Evolutionary conservation across 2,329 filamentous ascomycete species (phyloP).

Genomic region (Ophiocordyceps robertsii): DNA sequence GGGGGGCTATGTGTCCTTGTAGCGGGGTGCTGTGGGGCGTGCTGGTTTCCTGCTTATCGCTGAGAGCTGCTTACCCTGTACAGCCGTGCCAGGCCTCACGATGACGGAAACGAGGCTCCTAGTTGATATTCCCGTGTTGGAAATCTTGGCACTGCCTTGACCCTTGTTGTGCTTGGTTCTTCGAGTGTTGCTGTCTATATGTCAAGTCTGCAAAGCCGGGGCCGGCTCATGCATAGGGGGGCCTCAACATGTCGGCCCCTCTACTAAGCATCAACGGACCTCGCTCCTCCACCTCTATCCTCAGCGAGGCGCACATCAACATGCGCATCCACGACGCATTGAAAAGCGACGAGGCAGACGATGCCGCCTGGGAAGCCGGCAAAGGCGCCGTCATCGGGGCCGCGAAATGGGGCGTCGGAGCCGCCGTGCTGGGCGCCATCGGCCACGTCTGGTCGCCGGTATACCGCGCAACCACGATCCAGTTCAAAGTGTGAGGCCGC

Average conservation of each 20-base stretch:
- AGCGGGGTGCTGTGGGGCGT: conserved; percentile 5
- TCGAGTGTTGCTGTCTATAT: no score
- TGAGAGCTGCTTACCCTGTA: not conserved
- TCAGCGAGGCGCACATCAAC: conserved; percentile 1
- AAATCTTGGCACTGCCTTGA: no score
- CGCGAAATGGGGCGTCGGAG: conserved; percentile 58
- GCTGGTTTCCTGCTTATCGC: not conserved
- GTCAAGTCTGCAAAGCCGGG: no score
- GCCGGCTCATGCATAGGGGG: no score
- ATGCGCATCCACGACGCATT: conserved; percentile 43
- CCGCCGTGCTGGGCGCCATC: conserved; percentile 45
- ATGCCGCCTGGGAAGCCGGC: conserved; percentile 58
- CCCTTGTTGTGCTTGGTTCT: no score
- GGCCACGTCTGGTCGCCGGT: conserved; percentile 55
- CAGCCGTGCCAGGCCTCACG: not conserved
- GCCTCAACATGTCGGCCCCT: no score
- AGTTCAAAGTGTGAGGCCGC: conserved; percentile 59
- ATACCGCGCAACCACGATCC: conserved; percentile 58
- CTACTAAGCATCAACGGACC: not conserved
- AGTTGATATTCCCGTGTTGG: no score
- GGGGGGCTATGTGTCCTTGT: conserved; percentile 1
- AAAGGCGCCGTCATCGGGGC: conserved; percentile 55
- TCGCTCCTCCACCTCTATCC: no score
- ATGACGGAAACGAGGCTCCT: no score
- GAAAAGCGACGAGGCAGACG: conserved; percentile 51